Evolutionary conservation across 1,139 yeast genomes (phyloP).

Genomic region (Casaregolazyma suthepensis): DNA sequence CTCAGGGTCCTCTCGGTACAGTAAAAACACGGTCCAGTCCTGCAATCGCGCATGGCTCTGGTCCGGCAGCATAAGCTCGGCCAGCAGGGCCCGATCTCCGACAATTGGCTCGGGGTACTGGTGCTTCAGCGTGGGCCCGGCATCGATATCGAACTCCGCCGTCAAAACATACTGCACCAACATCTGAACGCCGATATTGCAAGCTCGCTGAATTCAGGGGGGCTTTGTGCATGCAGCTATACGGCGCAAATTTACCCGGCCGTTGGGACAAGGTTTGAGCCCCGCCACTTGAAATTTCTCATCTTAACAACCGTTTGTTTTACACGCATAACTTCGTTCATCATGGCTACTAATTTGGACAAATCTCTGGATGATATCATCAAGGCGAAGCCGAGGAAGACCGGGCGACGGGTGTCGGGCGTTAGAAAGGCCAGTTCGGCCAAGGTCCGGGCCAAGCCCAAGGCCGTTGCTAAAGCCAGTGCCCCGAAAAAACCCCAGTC

Average conservation of each 20-base stretch:
- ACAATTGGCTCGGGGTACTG: slow-evolving; percentile 49
- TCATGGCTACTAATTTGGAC: slow-evolving; percentile 69
- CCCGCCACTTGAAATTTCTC: neutral
- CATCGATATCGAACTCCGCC: slow-evolving; percentile 58
- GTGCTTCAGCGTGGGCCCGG: slow-evolving; percentile 51
- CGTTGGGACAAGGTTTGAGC: neutral
- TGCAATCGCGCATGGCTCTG: slow-evolving; percentile 56
- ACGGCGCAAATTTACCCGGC: neutral
- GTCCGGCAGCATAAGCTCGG: slow-evolving; percentile 62
- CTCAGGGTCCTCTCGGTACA: slow-evolving; percentile 34
- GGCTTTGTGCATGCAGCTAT: neutral
- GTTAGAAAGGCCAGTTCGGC: slow-evolving; percentile 25
- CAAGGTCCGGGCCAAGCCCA: slow-evolving; percentile 29
- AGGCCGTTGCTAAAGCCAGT: slow-evolving; percentile 19
- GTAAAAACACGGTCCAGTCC: slow-evolving; percentile 54
- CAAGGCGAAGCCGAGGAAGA: slow-evolving; percentile 47
- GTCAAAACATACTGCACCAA: slow-evolving; percentile 33
- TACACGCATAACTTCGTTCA: neutral
- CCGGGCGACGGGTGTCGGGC: slow-evolving; percentile 24
- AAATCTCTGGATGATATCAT: slow-evolving; percentile 95
- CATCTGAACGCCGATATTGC: neutral
- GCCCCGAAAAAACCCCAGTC: slow-evolving; percentile 20
- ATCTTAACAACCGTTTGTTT: neutral
- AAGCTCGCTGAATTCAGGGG: neutral
- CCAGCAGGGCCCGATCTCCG: slow-evolving; percentile 38